Conservation (phyloP, 257 asterid species). For the Jaltomata sinuosa region DNA sequence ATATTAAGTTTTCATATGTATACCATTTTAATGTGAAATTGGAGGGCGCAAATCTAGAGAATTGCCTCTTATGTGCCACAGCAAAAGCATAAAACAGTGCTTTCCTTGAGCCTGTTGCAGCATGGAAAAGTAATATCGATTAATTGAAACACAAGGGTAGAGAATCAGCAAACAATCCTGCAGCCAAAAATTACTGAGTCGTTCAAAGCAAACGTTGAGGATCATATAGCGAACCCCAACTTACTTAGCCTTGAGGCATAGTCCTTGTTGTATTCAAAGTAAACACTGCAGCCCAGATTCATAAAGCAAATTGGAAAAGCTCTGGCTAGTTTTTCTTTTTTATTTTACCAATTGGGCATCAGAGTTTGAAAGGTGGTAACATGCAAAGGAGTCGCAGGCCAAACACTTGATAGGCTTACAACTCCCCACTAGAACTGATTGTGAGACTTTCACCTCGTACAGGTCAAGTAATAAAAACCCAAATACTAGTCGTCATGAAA, state of each 20-base stretch:
- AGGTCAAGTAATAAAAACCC: neutral
- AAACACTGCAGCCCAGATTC: neutral
- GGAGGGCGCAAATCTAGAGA: neutral
- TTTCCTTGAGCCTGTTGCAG: slow-evolving; percentile 1
- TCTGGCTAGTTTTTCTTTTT: neutral
- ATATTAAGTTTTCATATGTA: neutral
- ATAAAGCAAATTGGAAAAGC: neutral
- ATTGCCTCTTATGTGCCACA: neutral
- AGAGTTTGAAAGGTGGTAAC: neutral
- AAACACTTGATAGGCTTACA: neutral
- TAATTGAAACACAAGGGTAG: neutral
- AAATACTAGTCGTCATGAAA: neutral
- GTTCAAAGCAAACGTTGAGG: neutral
- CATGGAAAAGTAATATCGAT: neutral
- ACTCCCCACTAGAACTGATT: neutral
- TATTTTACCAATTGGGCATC: neutral
- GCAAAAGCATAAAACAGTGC: neutral
- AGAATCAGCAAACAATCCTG: neutral
- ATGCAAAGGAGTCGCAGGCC: neutral
- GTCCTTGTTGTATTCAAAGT: neutral
- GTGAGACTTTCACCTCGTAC: neutral
- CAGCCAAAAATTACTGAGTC: neutral
- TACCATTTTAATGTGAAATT: neutral
- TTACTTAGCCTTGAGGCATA: neutral
- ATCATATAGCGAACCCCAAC: neutral